Percentiles rank a stretch among this genome's conserved stretches.
phyloP scores from a whole-genome alignment of 1,284 basidiomycete genomes.

The Trametes pubescens region DNA sequence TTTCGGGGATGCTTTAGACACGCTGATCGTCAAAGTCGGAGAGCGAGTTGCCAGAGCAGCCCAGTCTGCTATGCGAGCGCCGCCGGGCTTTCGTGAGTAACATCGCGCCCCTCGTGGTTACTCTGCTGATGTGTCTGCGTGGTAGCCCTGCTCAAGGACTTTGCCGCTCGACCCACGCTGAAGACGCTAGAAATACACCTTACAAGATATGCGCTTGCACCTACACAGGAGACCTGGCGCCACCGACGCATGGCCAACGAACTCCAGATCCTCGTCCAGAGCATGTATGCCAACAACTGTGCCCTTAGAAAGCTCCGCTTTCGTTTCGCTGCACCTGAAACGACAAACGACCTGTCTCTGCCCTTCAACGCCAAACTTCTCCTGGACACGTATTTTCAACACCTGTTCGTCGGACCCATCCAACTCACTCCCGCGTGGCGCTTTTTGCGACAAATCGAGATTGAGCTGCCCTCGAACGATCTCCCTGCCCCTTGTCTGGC shows the following conservation, averaged over 20 bases:
- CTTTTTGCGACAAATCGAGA: background rate
- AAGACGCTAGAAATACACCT: background rate
- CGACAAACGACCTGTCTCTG: background rate
- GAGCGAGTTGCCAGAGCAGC: constrained; percentile 2
- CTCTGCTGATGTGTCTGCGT: background rate
- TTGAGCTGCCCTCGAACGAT: background rate
- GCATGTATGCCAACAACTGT: background rate
- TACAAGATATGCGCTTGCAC: background rate
- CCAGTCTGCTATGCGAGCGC: background rate
- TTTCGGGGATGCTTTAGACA: background rate
- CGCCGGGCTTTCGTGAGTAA: background rate
- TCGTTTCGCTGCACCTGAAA: background rate
- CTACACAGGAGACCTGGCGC: background rate
- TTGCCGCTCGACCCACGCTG: background rate
- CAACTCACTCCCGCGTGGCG: background rate
- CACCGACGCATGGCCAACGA: background rate
- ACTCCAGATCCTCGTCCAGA: background rate
- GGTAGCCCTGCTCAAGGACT: background rate
- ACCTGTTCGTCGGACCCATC: background rate
- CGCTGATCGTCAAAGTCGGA: background rate
- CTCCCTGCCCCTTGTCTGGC: background rate
- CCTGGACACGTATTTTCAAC: background rate
- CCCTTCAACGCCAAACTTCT: background rate
- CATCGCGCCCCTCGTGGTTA: background rate
- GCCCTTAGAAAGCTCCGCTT: background rate